Conservation (phyloP, 176 grass and related monocot species). For the Zoysia pacifica region DNA sequence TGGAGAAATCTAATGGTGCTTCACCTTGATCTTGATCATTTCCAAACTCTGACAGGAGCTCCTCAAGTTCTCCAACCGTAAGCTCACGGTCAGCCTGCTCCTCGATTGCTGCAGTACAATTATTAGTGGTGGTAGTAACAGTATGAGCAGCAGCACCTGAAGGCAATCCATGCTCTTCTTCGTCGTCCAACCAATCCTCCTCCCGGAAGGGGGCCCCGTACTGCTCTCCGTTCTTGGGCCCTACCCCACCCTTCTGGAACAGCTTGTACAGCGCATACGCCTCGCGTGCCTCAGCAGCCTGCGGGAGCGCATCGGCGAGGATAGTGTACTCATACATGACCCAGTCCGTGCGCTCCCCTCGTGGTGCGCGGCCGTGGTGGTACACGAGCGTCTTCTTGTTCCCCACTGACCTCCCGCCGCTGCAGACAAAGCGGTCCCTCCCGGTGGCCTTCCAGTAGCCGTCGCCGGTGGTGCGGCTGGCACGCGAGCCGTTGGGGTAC, state of each 20-base stretch:
- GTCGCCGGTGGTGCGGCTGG: slow-evolving; percentile 69
- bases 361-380: slow-evolving; percentile 81
- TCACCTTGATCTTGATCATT: slow-evolving; percentile 32
- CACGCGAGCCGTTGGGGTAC: slow-evolving; percentile 83
- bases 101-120: background rate
- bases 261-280: slow-evolving; percentile 88
- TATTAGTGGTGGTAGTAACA: background rate
- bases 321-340: slow-evolving; percentile 94
- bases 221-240: slow-evolving; percentile 96
- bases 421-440: slow-evolving; percentile 65
- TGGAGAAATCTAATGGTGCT: background rate
- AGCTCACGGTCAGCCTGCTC: slow-evolving; percentile 2
- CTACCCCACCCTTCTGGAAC: slow-evolving; percentile 88
- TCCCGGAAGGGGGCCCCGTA: slow-evolving; percentile 90
- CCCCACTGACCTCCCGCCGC: slow-evolving; percentile 45
- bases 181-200: slow-evolving; percentile 78
- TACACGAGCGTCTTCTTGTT: slow-evolving; percentile 93
- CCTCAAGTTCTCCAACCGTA: slow-evolving; percentile 48
- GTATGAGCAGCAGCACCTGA: slow-evolving; percentile 6
- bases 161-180: background rate
- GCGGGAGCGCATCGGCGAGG: slow-evolving; percentile 54
- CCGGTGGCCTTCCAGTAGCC: slow-evolving; percentile 93
- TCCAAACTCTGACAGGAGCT: slow-evolving; percentile 39
- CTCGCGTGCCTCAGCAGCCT: slow-evolving; percentile 41
- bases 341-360: slow-evolving; percentile 81